A percentile compares a stretch with the other conserved stretches of the same genome.
phyloP scores from a whole-genome alignment of 768 basidiomycete genomes.

The Stropharia rugosoannulata region DNA sequence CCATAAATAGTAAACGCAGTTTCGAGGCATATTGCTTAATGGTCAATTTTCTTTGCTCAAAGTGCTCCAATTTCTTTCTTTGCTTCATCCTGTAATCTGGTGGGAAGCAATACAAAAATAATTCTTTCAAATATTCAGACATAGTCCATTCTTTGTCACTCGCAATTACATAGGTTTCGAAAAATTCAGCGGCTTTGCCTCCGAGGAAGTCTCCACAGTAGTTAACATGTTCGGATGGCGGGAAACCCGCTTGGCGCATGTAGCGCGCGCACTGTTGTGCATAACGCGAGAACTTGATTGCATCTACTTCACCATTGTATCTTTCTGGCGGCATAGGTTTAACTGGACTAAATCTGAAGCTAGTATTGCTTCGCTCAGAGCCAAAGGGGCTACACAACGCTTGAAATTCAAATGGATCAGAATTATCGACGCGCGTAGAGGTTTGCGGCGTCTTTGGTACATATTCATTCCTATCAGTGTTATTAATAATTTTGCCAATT shows the following conservation, averaged over 20 bases:
- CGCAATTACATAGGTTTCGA: slow-evolving; percentile 18
- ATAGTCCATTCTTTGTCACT: slow-evolving; percentile 19
- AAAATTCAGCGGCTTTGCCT: slow-evolving; percentile 29
- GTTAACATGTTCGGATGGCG: slow-evolving; percentile 13
- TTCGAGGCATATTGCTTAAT: slow-evolving; percentile 30
- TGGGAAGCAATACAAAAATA: slow-evolving; percentile 35
- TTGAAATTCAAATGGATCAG: too few species aligned
- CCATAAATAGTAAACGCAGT: slow-evolving; percentile 25
- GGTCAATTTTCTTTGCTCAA: slow-evolving; percentile 20
- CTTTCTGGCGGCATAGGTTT: slow-evolving; percentile 3
- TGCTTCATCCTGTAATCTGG: slow-evolving; percentile 25
- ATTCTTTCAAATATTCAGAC: slow-evolving; percentile 22
- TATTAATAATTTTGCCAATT: not conserved
- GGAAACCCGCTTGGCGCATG: not conserved
- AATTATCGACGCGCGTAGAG: too few species aligned
- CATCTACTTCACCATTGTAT: slow-evolving; percentile 7
- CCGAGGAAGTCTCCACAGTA: slow-evolving; percentile 24
- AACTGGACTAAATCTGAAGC: not conserved
- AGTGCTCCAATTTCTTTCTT: slow-evolving; percentile 15
- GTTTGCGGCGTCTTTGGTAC: too few species aligned
- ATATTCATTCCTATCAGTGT: too few species aligned
- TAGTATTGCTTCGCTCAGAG: too few species aligned
- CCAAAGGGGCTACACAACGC: too few species aligned
- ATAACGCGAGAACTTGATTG: slow-evolving; percentile 3
- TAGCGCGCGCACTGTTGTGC: slow-evolving; percentile 3